A percentile compares a stretch with the other conserved stretches of the same genome.
phyloP scores from a whole-genome alignment of 2,329 filamentous ascomycete species.

The Phymatotrichopsis omnivora region DNA sequence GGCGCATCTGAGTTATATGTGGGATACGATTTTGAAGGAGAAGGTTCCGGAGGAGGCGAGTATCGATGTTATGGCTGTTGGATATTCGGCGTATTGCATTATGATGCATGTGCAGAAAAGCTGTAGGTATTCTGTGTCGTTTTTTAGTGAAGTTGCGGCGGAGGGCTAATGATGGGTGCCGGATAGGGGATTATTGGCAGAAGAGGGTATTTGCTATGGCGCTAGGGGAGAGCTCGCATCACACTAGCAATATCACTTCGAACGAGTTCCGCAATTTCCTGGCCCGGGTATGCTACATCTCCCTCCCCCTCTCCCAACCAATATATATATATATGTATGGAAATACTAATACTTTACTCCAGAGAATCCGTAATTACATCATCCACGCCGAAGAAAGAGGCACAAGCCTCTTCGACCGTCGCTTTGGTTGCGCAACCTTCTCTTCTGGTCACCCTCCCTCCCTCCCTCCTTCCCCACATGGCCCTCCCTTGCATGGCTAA shows the following conservation, averaged over 20 bases:
- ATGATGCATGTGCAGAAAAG: constrained; percentile 15
- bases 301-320: not conserved
- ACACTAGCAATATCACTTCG: constrained; percentile 16
- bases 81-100: constrained; percentile 20
- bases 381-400: constrained; percentile 26
- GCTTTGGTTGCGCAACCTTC: constrained; percentile 28
- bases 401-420: constrained; percentile 26
- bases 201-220: constrained; percentile 18
- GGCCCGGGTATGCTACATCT: constrained; percentile 7
- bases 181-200: constrained; percentile 18
- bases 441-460: constrained; percentile 16
- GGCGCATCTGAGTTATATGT: constrained; percentile 25
- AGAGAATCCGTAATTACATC: constrained; percentile 27
- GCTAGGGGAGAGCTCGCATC: constrained; percentile 18
- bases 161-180: constrained; percentile 9
- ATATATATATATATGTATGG: not conserved
- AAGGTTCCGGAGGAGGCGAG: constrained; percentile 13
- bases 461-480: not conserved
- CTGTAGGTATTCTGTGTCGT: constrained; percentile 17
- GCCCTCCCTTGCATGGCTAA: not conserved
- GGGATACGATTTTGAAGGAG: constrained; percentile 23
- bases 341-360: constrained; percentile 10
- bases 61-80: constrained; percentile 24
- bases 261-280: constrained; percentile 17
- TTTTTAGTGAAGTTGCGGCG: constrained; percentile 18